Evolutionary conservation across 2,329 filamentous ascomycete genomes (phyloP), one percentile per base, ranked within the genome.

Genomic region (Claviceps sorghi): DNA sequence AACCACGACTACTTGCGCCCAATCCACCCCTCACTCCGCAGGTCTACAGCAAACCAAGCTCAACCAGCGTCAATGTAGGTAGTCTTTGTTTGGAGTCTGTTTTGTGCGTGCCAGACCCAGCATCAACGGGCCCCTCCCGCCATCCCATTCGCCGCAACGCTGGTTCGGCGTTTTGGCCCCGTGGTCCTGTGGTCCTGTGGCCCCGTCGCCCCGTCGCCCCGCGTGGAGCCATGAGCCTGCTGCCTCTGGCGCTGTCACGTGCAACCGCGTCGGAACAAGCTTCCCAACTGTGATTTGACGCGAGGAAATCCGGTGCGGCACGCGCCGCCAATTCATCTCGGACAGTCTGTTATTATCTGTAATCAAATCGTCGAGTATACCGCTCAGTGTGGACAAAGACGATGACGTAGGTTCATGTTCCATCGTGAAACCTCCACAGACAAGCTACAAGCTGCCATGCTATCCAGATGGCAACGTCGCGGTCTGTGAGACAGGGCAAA

Each of bases 391-490:
- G 26, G 26, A 26, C 26, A 5, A 26, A 5, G 26, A 26, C 26
- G 26, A 43, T 43, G 19, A 26, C 26, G 17, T 50, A 43, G 40
- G 15, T 8, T 44, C 34, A 30, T 15, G 34, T 3, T 50, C 19
- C 11, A 34, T 10, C 19, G 26, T 11, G 11, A 7, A 49, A 40
- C 4, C 9, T 13, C 7, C 19, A 26, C 5, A 26, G 29, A 46
- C 34, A 21, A 52, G 9, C 7, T 17, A 17, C 13, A 26, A 26
- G 26, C 40, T 38, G 38, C 22, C 32, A 53, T 53, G 52, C 52
- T 41, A 6, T 40, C 26, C 34, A 46, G 26, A 55, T 53, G 53
- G 53, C 53, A 48, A 53, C 51, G 22, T 47, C 43, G 30, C 44
- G 51, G 17, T 51, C 51, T 30, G 34, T 19, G 46, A 50, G 44